A percentile compares a stretch with the other conserved stretches of the same genome.
Evolutionary conservation across 139 green algal genomes (phyloP).

Genomic region (Chlamydomonas sphaeroides): DNA sequence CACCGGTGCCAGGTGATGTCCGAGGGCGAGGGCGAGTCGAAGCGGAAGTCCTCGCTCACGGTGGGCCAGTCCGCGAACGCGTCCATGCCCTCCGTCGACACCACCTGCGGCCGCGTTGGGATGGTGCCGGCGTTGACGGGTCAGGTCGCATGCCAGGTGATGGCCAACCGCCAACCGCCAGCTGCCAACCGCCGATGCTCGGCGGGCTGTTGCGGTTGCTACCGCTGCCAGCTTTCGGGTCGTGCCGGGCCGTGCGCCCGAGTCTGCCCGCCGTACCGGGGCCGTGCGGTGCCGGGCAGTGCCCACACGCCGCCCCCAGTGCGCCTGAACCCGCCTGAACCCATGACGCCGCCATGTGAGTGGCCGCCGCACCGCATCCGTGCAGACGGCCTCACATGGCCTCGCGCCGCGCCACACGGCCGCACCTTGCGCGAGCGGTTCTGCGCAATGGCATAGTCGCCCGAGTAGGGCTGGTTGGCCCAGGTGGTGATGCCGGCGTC

Average conservation of each 20-base stretch:
- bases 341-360: no score
- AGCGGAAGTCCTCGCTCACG: conserved; percentile 62
- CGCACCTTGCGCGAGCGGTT: conserved; percentile 54
- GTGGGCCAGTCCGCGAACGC: conserved; percentile 68
- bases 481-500: conserved; percentile 65
- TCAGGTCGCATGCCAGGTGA: no score
- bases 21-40: conserved; percentile 57
- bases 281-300: no score
- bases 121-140: no score
- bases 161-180: background rate
- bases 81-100: conserved; percentile 67
- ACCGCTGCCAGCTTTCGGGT: no score
- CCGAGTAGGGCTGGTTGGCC: conserved; percentile 61
- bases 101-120: conserved; percentile 52
- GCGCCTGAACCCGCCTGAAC: no score
- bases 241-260: no score
- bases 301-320: no score
- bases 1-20: conserved; percentile 70
- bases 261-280: no score
- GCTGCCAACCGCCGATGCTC: background rate
- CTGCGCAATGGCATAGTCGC: conserved; percentile 56
- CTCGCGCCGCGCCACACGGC: background rate
- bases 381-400: no score
- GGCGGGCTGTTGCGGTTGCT: no score
- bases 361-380: no score